phyloP scores from a whole-genome alignment of 148 eudicot species.

The Rhododendron griersonianum region DNA sequence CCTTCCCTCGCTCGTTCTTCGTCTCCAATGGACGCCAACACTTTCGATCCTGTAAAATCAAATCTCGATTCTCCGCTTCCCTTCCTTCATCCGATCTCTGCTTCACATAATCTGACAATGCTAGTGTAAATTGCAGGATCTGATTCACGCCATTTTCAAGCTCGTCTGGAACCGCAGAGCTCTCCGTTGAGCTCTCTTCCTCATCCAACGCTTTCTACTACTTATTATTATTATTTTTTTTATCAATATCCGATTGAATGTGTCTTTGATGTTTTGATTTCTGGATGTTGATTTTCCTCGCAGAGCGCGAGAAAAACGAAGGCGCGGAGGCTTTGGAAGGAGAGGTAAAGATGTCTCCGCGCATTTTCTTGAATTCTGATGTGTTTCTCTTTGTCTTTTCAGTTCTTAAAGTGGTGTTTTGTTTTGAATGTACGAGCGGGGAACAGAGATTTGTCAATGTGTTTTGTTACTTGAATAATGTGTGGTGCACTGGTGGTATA shows the following conservation, averaged over 20 bases:
- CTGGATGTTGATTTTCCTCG: background rate
- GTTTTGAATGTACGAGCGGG: background rate
- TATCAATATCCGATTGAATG: background rate
- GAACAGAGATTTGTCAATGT: background rate
- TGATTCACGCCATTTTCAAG: conserved; percentile 82
- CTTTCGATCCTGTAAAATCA: conserved; percentile 46
- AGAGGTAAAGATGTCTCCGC: conserved; percentile 28
- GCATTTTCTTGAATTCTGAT: background rate
- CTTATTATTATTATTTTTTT: background rate
- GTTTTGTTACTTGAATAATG: background rate
- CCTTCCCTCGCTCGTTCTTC: too few species aligned
- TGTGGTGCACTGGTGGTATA: background rate
- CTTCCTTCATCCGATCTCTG: background rate
- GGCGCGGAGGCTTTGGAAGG: conserved; percentile 33
- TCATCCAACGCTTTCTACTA: background rate
- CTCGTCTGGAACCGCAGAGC: conserved; percentile 65
- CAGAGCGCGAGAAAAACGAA: conserved; percentile 66
- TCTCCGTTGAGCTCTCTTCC: conserved; percentile 34
- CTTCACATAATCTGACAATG: background rate
- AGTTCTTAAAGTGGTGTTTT: background rate
- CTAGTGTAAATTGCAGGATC: conserved; percentile 35
- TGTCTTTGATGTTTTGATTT: background rate
- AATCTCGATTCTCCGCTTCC: background rate
- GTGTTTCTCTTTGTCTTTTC: background rate
- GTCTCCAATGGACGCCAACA: conserved; percentile 29